phyloP scores from a whole-genome alignment of 345 rosid genomes.

The Ceriops decandra region DNA sequence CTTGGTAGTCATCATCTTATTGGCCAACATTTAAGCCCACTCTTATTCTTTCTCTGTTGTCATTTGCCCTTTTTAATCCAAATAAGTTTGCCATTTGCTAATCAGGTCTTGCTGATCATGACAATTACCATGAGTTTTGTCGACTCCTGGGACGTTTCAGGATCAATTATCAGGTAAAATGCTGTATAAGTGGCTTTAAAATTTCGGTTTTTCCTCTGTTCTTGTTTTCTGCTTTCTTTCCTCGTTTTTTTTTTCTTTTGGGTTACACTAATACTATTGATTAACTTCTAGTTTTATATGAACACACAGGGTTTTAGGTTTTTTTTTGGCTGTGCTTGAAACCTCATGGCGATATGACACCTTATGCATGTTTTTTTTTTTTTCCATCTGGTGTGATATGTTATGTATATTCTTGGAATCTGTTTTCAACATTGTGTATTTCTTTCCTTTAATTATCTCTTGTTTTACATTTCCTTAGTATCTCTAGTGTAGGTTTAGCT shows the following conservation, averaged over 20 bases:
- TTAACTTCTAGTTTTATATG: too few species aligned
- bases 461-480: too few species aligned
- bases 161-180: slow-evolving; percentile 83
- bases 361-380: too few species aligned
- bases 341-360: too few species aligned
- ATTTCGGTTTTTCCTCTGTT: neutral
- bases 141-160: slow-evolving; percentile 98
- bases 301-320: too few species aligned
- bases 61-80: slow-evolving; percentile 9
- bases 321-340: too few species aligned
- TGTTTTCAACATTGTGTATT: too few species aligned
- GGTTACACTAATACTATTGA: too few species aligned
- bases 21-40: slow-evolving; percentile 9
- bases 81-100: slow-evolving; percentile 12
- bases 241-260: neutral
- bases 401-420: too few species aligned
- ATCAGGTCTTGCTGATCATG: slow-evolving; percentile 99
- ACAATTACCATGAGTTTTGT: slow-evolving; percentile 96
- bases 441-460: too few species aligned
- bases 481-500: too few species aligned
- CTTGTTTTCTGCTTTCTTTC: neutral
- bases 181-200: neutral
- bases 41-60: neutral
- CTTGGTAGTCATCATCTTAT: neutral
- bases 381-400: too few species aligned